These are phyloP conservation scores for Trichothecium sympodiale DNA, from an alignment of 2,329 filamentous ascomycete species.

Conservation along the genomic window DNA sequence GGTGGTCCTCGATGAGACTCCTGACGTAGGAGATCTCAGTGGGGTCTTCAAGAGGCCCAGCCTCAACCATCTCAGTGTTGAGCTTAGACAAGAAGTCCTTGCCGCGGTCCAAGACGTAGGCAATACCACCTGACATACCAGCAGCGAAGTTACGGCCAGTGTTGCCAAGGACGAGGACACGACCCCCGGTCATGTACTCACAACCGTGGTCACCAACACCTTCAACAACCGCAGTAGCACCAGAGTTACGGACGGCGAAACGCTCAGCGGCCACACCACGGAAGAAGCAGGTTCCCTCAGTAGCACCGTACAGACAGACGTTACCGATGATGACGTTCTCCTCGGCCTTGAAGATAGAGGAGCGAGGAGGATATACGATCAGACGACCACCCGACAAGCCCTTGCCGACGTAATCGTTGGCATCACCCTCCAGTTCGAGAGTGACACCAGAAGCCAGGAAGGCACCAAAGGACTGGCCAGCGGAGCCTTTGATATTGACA, in stretches of 20 bases:
- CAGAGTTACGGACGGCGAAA: conserved; percentile 93
- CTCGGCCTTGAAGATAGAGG: conserved; percentile 88
- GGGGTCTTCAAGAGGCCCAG: conserved; percentile 72
- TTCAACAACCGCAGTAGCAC: conserved; percentile 91
- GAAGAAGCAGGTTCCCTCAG: conserved; percentile 88
- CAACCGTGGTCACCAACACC: conserved; percentile 93
- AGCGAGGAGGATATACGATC: conserved; percentile 85
- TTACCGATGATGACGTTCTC: conserved; percentile 93
- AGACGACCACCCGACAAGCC: conserved; percentile 85
- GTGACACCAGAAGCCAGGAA: conserved; percentile 90
- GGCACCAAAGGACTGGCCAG: conserved; percentile 92
- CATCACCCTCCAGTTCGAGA: conserved; percentile 86
- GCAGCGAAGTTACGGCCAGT: conserved; percentile 96
- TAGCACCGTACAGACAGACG: conserved; percentile 90
- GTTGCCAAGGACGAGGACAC: conserved; percentile 73
- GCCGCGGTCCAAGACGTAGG: conserved; percentile 83
- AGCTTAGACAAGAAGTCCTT: conserved; percentile 87
- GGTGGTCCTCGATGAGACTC: conserved; percentile 88
- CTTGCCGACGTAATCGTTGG: conserved; percentile 96
- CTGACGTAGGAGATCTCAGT: conserved; percentile 83
- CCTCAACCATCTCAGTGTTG: conserved; percentile 96
- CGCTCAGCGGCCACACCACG: conserved; percentile 91
- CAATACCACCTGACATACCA: conserved; percentile 97
- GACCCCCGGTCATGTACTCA: conserved; percentile 98
- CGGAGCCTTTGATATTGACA: conserved; percentile 91